Evolutionary conservation across 495 filamentous ascomycete species (phyloP).

Genomic region (Aspergillus ostianus): DNA sequence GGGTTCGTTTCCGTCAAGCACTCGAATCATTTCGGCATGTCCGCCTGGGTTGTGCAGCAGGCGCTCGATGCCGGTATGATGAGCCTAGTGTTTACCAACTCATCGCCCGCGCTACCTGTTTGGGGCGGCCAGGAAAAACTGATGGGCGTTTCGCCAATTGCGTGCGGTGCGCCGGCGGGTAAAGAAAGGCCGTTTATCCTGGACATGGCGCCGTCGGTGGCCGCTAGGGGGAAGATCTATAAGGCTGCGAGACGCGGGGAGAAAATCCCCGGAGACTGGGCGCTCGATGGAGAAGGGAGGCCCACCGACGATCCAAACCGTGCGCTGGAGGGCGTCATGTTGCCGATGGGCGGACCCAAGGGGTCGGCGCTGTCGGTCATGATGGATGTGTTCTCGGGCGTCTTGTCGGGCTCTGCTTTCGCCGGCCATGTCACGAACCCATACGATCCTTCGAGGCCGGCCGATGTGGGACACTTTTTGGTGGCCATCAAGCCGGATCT

Average conservation of each 20-base stretch:
- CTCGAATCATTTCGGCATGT: constrained; percentile 81
- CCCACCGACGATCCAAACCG: constrained; percentile 63
- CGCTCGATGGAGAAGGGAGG: constrained; percentile 67
- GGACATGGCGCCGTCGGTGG: constrained; percentile 75
- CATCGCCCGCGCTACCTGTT: constrained; percentile 67
- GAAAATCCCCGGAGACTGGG: constrained; percentile 73
- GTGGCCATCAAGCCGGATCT: constrained; percentile 74
- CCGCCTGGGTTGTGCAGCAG: constrained; percentile 73
- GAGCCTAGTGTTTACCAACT: constrained; percentile 77
- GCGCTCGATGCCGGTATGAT: constrained; percentile 71
- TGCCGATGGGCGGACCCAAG: constrained; percentile 79
- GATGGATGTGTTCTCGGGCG: constrained; percentile 85
- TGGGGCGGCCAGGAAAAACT: constrained; percentile 68
- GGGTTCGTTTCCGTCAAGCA: constrained; percentile 71
- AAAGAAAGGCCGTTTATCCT: constrained; percentile 61
- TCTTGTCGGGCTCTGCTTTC: constrained; percentile 67
- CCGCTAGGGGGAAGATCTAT: constrained; percentile 73
- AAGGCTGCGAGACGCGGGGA: constrained; percentile 69
- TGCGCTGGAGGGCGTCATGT: constrained; percentile 70
- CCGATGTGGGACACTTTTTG: constrained; percentile 75
- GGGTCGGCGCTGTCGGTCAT: constrained; percentile 70
- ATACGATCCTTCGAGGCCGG: constrained; percentile 65
- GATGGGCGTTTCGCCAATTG: constrained; percentile 76
- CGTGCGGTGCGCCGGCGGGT: constrained; percentile 67
- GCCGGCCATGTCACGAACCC: constrained; percentile 70